Evolutionary conservation across 495 filamentous ascomycete genomes (phyloP), one percentile per base, ranked within the genome.

Genomic region (Tuber magnatum): DNA sequence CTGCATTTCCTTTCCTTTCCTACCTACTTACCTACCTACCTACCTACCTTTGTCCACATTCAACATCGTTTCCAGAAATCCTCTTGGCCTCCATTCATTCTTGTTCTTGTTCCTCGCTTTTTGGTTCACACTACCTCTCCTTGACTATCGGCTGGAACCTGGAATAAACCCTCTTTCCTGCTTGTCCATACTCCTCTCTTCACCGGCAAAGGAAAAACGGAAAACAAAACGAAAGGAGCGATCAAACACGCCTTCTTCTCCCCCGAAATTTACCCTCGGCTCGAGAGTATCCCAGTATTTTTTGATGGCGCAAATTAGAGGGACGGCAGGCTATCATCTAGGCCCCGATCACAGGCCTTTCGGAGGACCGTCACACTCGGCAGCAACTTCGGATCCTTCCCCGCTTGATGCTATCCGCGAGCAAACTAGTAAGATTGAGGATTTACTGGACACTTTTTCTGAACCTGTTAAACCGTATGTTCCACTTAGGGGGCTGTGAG

Each of bases 401-500:
- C 92, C 95, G 70, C 89, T 99, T 70, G 96, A 97, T 84, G 87
- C 91, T 68, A 94, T 99, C 80, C 89, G 95, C 71, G 91, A 93
- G 85, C 93, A 98, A 84, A 98, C 95, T 43, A 97, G 91, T 89
- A 97, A 97, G 87, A 96, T 99, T 78, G 95, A 99, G 85, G 95
- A 99, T 83, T 87, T 92, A 85, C 84, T 99, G 83, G 95, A 99
- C 83, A 93, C 91, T 20, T 70, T 94, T 79, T 90, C 92, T 74
- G 95, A 97, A 78, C 95, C 96, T 24, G 85, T 98, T 78, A 98
- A 97, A 86, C 95, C 96, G 94, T 98, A 90, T 81, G 94, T 93
- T 68, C 41, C 42, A 71, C 76, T 69, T 35, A 41, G 72, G 1
- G 42, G 56, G 69, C 39, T 35, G 28, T n/a, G 56, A 48, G 70